These are phyloP conservation scores for Populus tremula DNA, from an alignment of 345 rosid species.

Conservation along the genomic window DNA sequence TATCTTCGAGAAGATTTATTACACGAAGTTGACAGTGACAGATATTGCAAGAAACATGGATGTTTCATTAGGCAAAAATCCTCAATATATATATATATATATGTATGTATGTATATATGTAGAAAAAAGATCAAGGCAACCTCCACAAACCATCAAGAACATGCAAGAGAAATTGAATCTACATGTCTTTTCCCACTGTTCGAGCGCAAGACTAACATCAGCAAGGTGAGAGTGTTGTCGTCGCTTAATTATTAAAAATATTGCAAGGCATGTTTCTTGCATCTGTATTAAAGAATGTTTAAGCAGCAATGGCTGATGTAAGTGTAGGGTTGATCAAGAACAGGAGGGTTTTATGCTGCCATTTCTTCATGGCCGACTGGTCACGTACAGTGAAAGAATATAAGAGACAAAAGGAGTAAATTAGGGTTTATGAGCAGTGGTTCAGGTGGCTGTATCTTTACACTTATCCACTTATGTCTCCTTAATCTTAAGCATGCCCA, in stretches of 20 bases:
- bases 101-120: no score
- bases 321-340: background rate
- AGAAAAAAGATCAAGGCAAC: no score
- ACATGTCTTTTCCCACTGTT: background rate
- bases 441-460: background rate
- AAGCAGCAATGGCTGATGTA: background rate
- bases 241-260: background rate
- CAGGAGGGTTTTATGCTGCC: no score
- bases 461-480: background rate
- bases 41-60: no score
- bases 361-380: no score
- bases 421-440: background rate
- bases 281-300: background rate
- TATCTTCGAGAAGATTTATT: background rate
- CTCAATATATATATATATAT: no score
- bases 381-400: no score
- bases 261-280: background rate
- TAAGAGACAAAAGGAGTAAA: no score
- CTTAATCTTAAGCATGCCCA: background rate
- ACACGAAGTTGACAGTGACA: background rate
- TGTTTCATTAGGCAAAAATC: no score
- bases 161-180: background rate
- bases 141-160: no score
- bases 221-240: background rate
- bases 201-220: conserved; percentile 1